phyloP scores from a whole-genome alignment of 1,284 basidiomycete genomes.

The Tylopilus orsonianus region DNA sequence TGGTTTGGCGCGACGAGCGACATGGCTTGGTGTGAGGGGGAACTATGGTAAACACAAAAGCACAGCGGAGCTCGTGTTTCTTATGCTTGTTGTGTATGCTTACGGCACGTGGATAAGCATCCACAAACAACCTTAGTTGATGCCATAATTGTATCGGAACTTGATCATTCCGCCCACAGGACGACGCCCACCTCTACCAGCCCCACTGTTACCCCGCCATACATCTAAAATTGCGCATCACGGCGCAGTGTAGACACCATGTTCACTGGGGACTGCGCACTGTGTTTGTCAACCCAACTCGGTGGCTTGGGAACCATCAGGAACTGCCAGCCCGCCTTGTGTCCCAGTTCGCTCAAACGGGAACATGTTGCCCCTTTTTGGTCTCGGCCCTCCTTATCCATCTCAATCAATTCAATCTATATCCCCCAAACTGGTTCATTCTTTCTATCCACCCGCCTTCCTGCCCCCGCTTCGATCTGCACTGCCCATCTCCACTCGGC shows the following conservation, averaged over 20 bases:
- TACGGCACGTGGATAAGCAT: conserved; percentile 38
- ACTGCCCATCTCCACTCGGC: conserved; percentile 18
- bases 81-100: conserved; percentile 37
- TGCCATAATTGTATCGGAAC: conserved; percentile 34
- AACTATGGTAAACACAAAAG: conserved; percentile 21
- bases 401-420: conserved; percentile 23
- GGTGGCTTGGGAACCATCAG: conserved; percentile 33
- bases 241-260: background rate
- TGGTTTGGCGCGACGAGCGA: conserved; percentile 38
- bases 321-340: conserved; percentile 29
- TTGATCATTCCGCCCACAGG: conserved; percentile 5
- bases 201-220: background rate
- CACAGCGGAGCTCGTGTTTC: conserved; percentile 37
- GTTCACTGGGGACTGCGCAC: background rate
- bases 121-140: conserved; percentile 37
- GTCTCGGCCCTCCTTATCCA: conserved; percentile 23
- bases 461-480: conserved; percentile 10
- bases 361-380: conserved; percentile 16
- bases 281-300: background rate
- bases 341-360: conserved; percentile 25
- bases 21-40: conserved; percentile 20
- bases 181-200: background rate
- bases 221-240: background rate
- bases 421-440: conserved; percentile 18
- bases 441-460: background rate